phyloP scores from a whole-genome alignment of 768 basidiomycete species.

The Trametes sanguinea region DNA sequence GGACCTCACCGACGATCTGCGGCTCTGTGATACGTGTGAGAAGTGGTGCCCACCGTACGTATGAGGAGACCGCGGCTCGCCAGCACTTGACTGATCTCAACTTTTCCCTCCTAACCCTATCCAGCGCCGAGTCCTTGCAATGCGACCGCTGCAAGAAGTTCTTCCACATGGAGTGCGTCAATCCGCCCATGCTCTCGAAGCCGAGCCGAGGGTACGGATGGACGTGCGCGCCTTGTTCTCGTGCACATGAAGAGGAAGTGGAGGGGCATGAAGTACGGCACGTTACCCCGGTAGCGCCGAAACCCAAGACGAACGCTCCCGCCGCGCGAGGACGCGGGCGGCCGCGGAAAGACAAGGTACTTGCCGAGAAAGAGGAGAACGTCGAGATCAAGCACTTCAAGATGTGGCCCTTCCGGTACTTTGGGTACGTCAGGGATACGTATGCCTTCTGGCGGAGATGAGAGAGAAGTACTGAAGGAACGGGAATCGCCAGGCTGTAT shows the following conservation, averaged over 20 bases:
- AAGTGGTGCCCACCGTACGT: slow-evolving; percentile 89
- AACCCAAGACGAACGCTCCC: slow-evolving; percentile 74
- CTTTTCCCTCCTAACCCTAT: slow-evolving; percentile 22
- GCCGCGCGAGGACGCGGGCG: slow-evolving; percentile 71
- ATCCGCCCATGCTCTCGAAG: slow-evolving; percentile 87
- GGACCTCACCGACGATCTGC: slow-evolving; percentile 83
- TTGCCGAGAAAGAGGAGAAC: slow-evolving; percentile 77
- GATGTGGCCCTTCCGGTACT: slow-evolving; percentile 96
- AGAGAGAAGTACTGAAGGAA: slow-evolving; percentile 18
- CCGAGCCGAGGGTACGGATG: slow-evolving; percentile 96
- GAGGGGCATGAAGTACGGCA: slow-evolving; percentile 69
- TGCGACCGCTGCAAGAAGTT: slow-evolving; percentile 91
- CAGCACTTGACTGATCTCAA: neutral
- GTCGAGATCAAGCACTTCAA: slow-evolving; percentile 81
- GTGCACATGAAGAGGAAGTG: slow-evolving; percentile 83
- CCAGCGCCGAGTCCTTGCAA: slow-evolving; percentile 80
- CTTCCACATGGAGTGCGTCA: slow-evolving; percentile 95
- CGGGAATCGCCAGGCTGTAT: slow-evolving; percentile 60
- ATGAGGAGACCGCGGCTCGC: slow-evolving; percentile 10
- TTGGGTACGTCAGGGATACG: slow-evolving; percentile 66
- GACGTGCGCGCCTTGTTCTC: slow-evolving; percentile 94
- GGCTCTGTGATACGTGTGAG: slow-evolving; percentile 82
- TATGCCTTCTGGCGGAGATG: slow-evolving; percentile 10
- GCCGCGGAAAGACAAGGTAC: slow-evolving; percentile 72
- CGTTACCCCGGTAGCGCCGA: slow-evolving; percentile 55